Base-by-base conservation (phyloP, 2,329 filamentous ascomycete genomes). In the Trichoderma sp. region DNA sequence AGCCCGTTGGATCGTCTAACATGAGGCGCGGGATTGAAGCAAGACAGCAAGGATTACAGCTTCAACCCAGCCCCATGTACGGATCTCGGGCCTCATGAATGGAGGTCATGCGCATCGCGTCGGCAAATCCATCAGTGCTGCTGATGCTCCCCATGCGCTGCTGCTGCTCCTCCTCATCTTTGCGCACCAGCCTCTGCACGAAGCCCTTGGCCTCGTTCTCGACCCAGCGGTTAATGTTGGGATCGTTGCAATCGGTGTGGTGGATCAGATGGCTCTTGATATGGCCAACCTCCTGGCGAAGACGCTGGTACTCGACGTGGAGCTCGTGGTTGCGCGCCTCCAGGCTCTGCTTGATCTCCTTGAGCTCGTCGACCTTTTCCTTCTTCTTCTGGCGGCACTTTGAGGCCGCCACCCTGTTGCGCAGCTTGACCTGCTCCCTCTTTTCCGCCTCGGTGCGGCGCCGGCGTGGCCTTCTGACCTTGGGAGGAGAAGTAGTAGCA, bases 331-430 rank as follows among this genome's bases (percentile, higher is more conserved):
- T 84, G 59, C 85, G 83, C 9, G 78, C 80, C 79, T 90, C 88
- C 33, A 90, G 78, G 0, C 80, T 83, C 11, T 81, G 77, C 74
- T 86, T 86, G 5, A 83, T 84, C 68, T 87, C 85, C 77, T 90
- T 87, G 27, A 90, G 79, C 18, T 87, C 84, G 9, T 83, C 83
- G 14, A 88, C 85, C 84, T 86, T 89, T 78, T 86, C 83, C 82
- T 90, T 91, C 79, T 89, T 89, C 83, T 93, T 94, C 80, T 92
- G 89, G 3, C 93, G 89, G 80, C 93, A 95, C 80, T 94, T 94
- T 81, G 91, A 93, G 1, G 93, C 93, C 0, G 93, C 93, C 2
- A 93, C 85, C 12, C 93, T 88, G 82, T 95, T 95, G 75, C 93
- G 89, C 82, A 93, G 67, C 68, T 75, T 71, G 6, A 60, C 65